Base-by-base conservation (phyloP, 306 rosid genomes). In the Sicyos baderoa region DNA sequence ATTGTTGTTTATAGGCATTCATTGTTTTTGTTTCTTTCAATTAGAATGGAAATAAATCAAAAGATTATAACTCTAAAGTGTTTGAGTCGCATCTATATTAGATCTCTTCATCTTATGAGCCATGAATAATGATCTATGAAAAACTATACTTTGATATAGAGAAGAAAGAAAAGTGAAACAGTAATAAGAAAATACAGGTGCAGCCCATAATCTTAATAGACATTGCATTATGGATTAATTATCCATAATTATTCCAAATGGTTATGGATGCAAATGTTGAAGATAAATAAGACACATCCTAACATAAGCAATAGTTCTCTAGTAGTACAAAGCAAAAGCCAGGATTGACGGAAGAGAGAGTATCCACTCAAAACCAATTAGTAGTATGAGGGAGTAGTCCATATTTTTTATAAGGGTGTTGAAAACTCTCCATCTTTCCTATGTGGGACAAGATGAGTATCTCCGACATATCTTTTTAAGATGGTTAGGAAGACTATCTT, bases 301-400 rank as follows among this genome's bases (percentile, higher is more conserved):
- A 54, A 17, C 23, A 12, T 3, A 60, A 13, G 42, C 35, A 59
- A 8, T 58, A 19, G 14, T 25, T 18, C 37, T 67, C n/a, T 29
- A 29, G 35, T 47, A 40, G 42, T 13, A 51, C 42, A 18, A 58
- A 60, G 16, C 40, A 11, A 53, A 57, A 22, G 68, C 6, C 2
- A 10, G 32, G 56, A 37, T 37, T 71, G 76, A 76, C 76, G 63
- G 80, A 76, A 76, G 80, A 76, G 59, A 71, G 80, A 19, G 35
- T 29, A 29, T 29, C 4, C 2, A n/a, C n/a, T n/a, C n/a, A n/a
- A n/a, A n/a, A n/a, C n/a, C n/a, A n/a, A n/a, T n/a, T n/a, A n/a
- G n/a, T n/a, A n/a, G n/a, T n/a, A n/a, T n/a, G n/a, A n/a, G 35
- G 35, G 29, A 25, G 29, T 25, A 1, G 29, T 3, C 29, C 3